Base-by-base conservation (phyloP, 1,284 basidiomycete genomes). In the Ganoderma sp. region DNA sequence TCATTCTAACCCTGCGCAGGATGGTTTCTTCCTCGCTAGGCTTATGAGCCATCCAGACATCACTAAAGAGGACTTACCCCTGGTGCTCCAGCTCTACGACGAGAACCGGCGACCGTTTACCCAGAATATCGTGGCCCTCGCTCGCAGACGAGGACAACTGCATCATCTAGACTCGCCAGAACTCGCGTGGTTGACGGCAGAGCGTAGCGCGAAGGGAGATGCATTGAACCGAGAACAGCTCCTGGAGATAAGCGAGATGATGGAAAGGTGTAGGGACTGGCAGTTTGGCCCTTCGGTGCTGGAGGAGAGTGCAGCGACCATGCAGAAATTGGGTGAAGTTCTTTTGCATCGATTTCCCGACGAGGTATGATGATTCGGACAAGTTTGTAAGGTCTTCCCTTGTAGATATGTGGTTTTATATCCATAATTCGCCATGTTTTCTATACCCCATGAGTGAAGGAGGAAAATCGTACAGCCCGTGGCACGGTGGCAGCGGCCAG, bases 261-360 rank as follows among this genome's bases (percentile, higher is more conserved):
- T 66, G 22, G 64, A 70, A 32, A 28, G 37, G 14, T 10, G 67
- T 9, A 64, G 63, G 54, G 61, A 63, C 17, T 70, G 69, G 69
- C 60, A 61, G 32, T 37, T 57, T 19, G 56, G 56, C 9, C 52
- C 63, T 65, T 22, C 22, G 52, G 45, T 56, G 25, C 5, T 34
- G 28, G 37, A 65, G 48, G 69, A 70, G 25, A 50, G 56, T 19
- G 43, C 57, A 9, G 60, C 56, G 5, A 59, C 66, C 1, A 37
- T 69, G 56, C 37, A 37, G 48, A 25, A 52, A 22, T 25, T 52
- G 22, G 48, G 14, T 22, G 22, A 25, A 5, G 22, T 22, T 52
- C 22, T 25, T 52, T 25, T 52, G n/a, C 48, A 25, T 25, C 25
- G 25, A 28, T 28, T 28, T 2, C 25, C 25, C 25, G 25, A 28